Conservation (phyloP, 805 yeast genomes). For the Kazachstania taianensis region DNA sequence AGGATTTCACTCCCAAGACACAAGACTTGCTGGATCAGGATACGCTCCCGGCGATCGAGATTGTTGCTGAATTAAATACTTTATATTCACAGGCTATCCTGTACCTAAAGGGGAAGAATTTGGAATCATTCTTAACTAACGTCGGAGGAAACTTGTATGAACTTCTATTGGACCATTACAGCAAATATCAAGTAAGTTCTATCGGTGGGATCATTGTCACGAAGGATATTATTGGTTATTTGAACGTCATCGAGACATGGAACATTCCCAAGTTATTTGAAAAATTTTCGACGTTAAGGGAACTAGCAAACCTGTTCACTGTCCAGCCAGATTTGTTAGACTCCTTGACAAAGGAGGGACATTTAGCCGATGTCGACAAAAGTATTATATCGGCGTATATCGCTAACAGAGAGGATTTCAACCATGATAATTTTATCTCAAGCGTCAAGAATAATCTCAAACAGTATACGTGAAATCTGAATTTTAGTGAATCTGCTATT, state of each 20-base stretch:
- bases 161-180: slow-evolving; percentile 59
- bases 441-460: slow-evolving; percentile 19
- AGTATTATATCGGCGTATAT: slow-evolving; percentile 55
- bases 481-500: too few species aligned
- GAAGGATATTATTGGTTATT: slow-evolving; percentile 72
- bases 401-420: slow-evolving; percentile 59
- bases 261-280: slow-evolving; percentile 48
- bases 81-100: slow-evolving; percentile 27
- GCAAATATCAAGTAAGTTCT: slow-evolving; percentile 63
- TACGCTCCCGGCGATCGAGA: slow-evolving; percentile 59
- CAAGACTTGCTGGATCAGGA: slow-evolving; percentile 41
- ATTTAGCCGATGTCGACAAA: slow-evolving; percentile 54
- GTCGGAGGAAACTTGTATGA: slow-evolving; percentile 51
- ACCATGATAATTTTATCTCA: slow-evolving; percentile 29
- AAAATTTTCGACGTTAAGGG: slow-evolving; percentile 61
- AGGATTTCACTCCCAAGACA: slow-evolving; percentile 52
- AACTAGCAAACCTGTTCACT: slow-evolving; percentile 73
- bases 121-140: slow-evolving; percentile 40
- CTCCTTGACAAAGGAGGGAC: slow-evolving; percentile 75
- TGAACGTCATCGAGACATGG: slow-evolving; percentile 61
- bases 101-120: slow-evolving; percentile 38
- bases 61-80: slow-evolving; percentile 40
- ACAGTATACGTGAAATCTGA: slow-evolving; percentile 8
- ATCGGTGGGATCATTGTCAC: slow-evolving; percentile 78
- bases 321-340: slow-evolving; percentile 73